These are phyloP conservation scores for Pneumocystis oryctolagi DNA, from an alignment of 1,139 yeast species.

Conservation along the genomic window DNA sequence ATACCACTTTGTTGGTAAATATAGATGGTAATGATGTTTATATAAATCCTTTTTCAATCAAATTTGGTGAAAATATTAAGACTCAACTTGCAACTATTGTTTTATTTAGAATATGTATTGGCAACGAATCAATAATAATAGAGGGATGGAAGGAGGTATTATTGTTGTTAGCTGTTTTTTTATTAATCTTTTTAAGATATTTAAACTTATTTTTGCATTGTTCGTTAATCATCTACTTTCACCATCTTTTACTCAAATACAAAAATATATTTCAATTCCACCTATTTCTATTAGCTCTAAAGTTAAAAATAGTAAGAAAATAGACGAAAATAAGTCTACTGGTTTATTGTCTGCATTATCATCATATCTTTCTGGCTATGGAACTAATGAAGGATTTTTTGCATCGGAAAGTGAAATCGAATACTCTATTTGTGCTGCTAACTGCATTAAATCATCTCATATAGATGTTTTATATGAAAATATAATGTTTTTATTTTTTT, in stretches of 20 bases:
- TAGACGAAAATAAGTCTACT: slow-evolving; percentile 30
- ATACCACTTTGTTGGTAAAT: slow-evolving; percentile 24
- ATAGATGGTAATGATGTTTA: slow-evolving; percentile 42
- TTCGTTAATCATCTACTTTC: slow-evolving; percentile 65
- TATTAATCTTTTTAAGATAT: slow-evolving; percentile 7
- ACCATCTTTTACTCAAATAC: slow-evolving; percentile 51
- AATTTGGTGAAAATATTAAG: slow-evolving; percentile 79
- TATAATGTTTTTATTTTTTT: slow-evolving; percentile 23
- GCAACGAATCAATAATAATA: slow-evolving; percentile 34
- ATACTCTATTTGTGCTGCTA: slow-evolving; percentile 64
- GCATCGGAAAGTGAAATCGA: slow-evolving; percentile 90
- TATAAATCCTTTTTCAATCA: slow-evolving; percentile 67
- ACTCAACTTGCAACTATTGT: slow-evolving; percentile 84
- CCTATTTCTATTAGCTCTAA: slow-evolving; percentile 40
- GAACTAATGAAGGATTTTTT: slow-evolving; percentile 66
- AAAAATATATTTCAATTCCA: slow-evolving; percentile 36
- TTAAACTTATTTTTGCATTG: slow-evolving; percentile 47
- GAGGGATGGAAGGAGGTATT: slow-evolving; percentile 45
- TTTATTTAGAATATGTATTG: slow-evolving; percentile 58
- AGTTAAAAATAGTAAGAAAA: slow-evolving; percentile 13
- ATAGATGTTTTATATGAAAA: slow-evolving; percentile 37
- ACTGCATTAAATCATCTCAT: slow-evolving; percentile 59
- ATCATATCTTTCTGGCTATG: slow-evolving; percentile 73
- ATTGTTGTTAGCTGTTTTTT: neutral
- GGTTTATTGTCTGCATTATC: slow-evolving; percentile 81